Conservation (phyloP, 345 rosid genomes). For the Sisymbrium altissimum region DNA sequence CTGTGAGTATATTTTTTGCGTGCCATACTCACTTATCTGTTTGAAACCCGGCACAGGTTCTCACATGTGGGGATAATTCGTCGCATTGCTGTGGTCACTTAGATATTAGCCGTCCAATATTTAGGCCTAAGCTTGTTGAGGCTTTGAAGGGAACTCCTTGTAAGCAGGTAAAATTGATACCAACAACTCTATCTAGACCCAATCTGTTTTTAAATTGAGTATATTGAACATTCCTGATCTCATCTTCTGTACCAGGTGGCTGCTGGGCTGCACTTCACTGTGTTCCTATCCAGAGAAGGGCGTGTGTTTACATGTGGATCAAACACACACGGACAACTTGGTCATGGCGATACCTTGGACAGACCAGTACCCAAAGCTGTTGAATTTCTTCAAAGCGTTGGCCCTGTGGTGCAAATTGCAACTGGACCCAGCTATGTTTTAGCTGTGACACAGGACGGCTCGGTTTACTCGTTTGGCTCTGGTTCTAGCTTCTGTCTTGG, state of each 20-base stretch:
- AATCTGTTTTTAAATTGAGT: not conserved
- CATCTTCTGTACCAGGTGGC: constrained; percentile 63
- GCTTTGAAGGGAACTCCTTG: constrained; percentile 75
- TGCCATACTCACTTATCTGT: not conserved
- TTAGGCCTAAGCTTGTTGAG: constrained; percentile 82
- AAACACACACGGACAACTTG: constrained; percentile 85
- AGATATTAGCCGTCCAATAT: constrained; percentile 73
- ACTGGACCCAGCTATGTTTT: constrained; percentile 89
- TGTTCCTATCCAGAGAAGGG: constrained; percentile 80
- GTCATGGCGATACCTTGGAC: constrained; percentile 86
- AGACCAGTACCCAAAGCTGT: constrained; percentile 70
- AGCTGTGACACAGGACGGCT: constrained; percentile 62
- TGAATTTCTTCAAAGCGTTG: constrained; percentile 47
- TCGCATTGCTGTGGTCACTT: constrained; percentile 84
- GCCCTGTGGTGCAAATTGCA: constrained; percentile 74
- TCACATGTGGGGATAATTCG: constrained; percentile 94
- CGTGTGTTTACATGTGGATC: constrained; percentile 73
- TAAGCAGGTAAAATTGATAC: constrained; percentile 58
- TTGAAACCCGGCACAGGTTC: constrained; percentile 48
- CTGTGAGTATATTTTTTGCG: not conserved
- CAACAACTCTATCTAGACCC: not conserved
- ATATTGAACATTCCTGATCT: not conserved
- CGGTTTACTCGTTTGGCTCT: constrained; percentile 85
- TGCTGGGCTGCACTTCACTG: constrained; percentile 86
- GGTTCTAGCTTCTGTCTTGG: constrained; percentile 93